Evolutionary conservation across 2,329 filamentous ascomycete species (phyloP).

Genomic region (Fusarium nematophilum): DNA sequence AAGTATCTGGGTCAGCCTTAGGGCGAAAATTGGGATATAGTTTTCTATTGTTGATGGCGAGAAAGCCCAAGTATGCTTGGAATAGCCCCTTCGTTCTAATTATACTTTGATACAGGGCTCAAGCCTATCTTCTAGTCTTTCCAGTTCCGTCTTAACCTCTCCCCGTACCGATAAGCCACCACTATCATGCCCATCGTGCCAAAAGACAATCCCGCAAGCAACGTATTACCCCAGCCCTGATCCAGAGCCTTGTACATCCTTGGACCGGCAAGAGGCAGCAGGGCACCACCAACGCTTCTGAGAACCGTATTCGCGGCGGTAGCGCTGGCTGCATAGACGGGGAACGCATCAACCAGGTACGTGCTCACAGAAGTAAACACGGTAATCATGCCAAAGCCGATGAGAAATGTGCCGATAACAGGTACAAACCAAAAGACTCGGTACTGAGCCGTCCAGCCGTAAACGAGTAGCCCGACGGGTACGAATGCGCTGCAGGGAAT

Average conservation of each 20-base stretch:
- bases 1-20: too few relatives aligned
- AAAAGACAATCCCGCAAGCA: neutral
- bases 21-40: too few relatives aligned
- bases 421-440: slow-evolving; percentile 64
- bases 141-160: slow-evolving; percentile 5
- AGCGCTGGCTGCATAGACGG: slow-evolving; percentile 29
- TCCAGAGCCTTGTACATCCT: slow-evolving; percentile 2
- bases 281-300: neutral
- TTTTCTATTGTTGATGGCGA: too few relatives aligned
- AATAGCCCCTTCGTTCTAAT: too few relatives aligned
- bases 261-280: slow-evolving; percentile 1
- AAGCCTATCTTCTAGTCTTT: too few relatives aligned
- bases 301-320: slow-evolving; percentile 24
- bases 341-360: slow-evolving; percentile 38
- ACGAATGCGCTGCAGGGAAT: slow-evolving; percentile 17
- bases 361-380: slow-evolving; percentile 60
- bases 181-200: neutral
- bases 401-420: slow-evolving; percentile 53
- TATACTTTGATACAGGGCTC: too few relatives aligned
- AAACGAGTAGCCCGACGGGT: slow-evolving; percentile 35
- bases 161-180: neutral
- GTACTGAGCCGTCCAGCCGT: slow-evolving; percentile 51
- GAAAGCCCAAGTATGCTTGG: too few relatives aligned
- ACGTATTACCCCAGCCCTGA: slow-evolving; percentile 6
- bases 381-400: slow-evolving; percentile 53